Base-by-base conservation (phyloP, 2,329 filamentous ascomycete genomes). In the Colletotrichum brevisporum region DNA sequence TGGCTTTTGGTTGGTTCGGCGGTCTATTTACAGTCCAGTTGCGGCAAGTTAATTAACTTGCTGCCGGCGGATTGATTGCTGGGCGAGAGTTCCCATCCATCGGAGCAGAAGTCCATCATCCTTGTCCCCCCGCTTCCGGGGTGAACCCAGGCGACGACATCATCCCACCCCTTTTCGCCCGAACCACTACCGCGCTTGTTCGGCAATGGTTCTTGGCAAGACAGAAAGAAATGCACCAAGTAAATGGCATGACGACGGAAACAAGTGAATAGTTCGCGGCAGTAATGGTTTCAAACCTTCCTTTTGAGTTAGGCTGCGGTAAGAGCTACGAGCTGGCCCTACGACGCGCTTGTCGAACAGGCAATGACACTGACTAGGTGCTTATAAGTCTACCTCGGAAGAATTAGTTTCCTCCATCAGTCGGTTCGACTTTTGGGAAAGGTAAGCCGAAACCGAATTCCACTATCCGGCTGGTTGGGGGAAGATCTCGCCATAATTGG, bases 121-220 rank as follows among this genome's bases (percentile, higher is more conserved):
- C 56, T 10, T 51, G 56, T 59, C 45, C 5, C 18, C 9, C n/a
- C 10, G 10, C 27, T 12, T 36, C 43, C 13, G 27, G 45, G 43
- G 43, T 24, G 26, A 16, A 39, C 24, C 43, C 26, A 36, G 31
- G 31, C 31, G 31, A 12, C 31, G 31, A 36, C 9, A 13, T 36
- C 24, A 36, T 6, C 55, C 26, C 12, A 21, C 10, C 21, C 54
- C 54, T 31, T 47, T 47, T 47, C 56, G 45, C 13, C 56, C 27
- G 48, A 58, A 50, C 56, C 27, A n/a, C 31, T 52, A 27, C 18
- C 27, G n/a, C 57, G 57, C 56, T 45, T 39, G 36, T 52, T 52
- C 57, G 57, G 57, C 47, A 52, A 41, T 24, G 9, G 57, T 18
- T 15, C 57, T 52, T 41, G 48, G 57, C 48, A 24, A 24, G 21